A percentile compares a stretch with the other conserved stretches of the same genome.
phyloP scores from a whole-genome alignment of 805 yeast species.

The Dipodascus geniculatus region DNA sequence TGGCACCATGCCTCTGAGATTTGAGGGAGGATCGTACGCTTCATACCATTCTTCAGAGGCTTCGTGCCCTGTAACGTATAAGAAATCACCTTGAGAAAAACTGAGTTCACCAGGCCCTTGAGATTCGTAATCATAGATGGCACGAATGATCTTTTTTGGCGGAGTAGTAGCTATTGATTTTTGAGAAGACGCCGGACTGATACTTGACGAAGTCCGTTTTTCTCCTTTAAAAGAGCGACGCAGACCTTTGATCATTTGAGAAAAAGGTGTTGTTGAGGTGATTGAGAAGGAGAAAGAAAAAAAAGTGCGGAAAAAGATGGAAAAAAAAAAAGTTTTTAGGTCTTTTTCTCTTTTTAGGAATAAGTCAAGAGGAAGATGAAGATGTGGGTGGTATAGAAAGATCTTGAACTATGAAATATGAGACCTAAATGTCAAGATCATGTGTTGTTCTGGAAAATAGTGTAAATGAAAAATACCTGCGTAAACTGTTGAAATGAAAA shows the following conservation, averaged over 20 bases:
- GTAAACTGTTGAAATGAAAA: not conserved
- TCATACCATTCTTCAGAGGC: conserved; percentile 64
- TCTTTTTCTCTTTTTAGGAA: not conserved
- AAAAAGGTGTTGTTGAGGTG: not conserved
- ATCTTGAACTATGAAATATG: no score
- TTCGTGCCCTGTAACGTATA: conserved; percentile 60
- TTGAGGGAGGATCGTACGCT: conserved; percentile 76
- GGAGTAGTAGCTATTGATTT: conserved; percentile 29
- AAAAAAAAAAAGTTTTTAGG: not conserved
- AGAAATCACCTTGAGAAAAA: conserved; percentile 76
- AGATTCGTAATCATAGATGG: conserved; percentile 64
- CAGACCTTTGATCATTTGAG: conserved; percentile 16
- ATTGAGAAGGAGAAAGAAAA: not conserved
- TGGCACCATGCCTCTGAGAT: conserved; percentile 79
- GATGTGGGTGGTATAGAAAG: not conserved
- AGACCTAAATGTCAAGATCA: no score
- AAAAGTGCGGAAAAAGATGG: not conserved
- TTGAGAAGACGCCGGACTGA: conserved; percentile 6
- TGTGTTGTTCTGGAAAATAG: no score
- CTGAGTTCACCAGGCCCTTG: conserved; percentile 73
- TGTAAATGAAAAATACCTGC: no score
- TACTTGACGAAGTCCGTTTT: conserved; percentile 16
- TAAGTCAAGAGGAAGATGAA: not conserved
- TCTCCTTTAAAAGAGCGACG: conserved; percentile 26
- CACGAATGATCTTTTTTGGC: conserved; percentile 77